phyloP scores from a whole-genome alignment of 2,329 filamentous ascomycete genomes.

The Emericellopsis cladophorae region DNA sequence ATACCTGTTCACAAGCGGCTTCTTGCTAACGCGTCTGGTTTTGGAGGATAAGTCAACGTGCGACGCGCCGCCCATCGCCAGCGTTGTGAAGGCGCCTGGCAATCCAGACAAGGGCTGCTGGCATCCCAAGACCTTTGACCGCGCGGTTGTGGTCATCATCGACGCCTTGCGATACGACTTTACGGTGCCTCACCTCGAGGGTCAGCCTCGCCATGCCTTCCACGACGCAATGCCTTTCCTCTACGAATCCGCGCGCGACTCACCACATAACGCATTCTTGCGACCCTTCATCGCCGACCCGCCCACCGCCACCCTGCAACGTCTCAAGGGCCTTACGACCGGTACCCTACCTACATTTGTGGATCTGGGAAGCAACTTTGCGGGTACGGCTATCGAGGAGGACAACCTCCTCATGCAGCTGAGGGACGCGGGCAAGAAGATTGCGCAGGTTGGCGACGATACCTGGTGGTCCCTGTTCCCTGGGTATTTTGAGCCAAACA shows the following conservation, averaged over 20 bases:
- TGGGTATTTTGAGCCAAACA: slow-evolving; percentile 76
- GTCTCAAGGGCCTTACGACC: slow-evolving; percentile 87
- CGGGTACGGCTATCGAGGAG: slow-evolving; percentile 88
- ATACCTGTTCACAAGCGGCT: slow-evolving; percentile 88
- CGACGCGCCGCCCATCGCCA: slow-evolving; percentile 51
- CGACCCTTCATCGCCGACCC: slow-evolving; percentile 95
- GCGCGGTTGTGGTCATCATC: slow-evolving; percentile 79
- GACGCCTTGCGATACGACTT: slow-evolving; percentile 97
- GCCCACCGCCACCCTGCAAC: slow-evolving; percentile 83
- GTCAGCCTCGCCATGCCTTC: slow-evolving; percentile 37
- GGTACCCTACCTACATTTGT: slow-evolving; percentile 92
- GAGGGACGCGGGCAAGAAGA: slow-evolving; percentile 51
- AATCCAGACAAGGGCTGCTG: slow-evolving; percentile 64
- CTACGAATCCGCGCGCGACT: slow-evolving; percentile 64
- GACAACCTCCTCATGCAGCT: slow-evolving; percentile 64
- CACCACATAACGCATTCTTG: slow-evolving; percentile 75
- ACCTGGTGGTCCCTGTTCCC: slow-evolving; percentile 94
- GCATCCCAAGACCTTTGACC: slow-evolving; percentile 89
- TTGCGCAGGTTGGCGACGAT: slow-evolving; percentile 94
- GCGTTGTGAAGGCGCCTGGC: slow-evolving; percentile 18
- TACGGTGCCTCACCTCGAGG: slow-evolving; percentile 54
- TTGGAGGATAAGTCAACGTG: slow-evolving; percentile 67
- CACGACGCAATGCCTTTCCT: slow-evolving; percentile 83
- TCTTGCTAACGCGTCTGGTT: slow-evolving; percentile 77
- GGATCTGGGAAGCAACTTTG: slow-evolving; percentile 89